Percentiles rank a stretch among this genome's conserved stretches.
Evolutionary conservation across 768 basidiomycete species (phyloP).

Genomic region (Suillus subluteus): DNA sequence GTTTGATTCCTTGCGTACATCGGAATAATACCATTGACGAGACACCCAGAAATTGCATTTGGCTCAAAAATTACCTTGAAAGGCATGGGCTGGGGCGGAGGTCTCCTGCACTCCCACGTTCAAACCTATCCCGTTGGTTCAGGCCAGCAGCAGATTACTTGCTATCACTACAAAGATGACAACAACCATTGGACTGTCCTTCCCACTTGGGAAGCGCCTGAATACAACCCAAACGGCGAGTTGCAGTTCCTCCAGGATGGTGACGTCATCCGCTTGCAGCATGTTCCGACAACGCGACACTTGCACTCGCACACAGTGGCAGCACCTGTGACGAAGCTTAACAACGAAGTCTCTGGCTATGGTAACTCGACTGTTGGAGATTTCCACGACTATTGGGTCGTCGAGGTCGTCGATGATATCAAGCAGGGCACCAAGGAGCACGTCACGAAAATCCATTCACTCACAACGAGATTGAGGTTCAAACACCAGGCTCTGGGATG

Average conservation of each 20-base stretch:
- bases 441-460: constrained; percentile 76
- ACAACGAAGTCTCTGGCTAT: constrained; percentile 93
- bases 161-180: constrained; percentile 98
- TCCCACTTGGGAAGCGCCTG: constrained; percentile 78
- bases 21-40: constrained; percentile 8
- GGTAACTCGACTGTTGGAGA: constrained; percentile 92
- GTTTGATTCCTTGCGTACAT: constrained; percentile 19
- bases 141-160: constrained; percentile 94
- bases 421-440: constrained; percentile 59
- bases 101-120: constrained; percentile 95
- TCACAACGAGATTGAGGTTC: constrained; percentile 90
- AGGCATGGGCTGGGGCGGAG: constrained; percentile 98
- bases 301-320: constrained; percentile 89
- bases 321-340: constrained; percentile 87
- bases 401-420: constrained; percentile 93
- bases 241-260: constrained; percentile 76
- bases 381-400: constrained; percentile 84
- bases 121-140: constrained; percentile 94
- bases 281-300: constrained; percentile 83
- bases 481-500: constrained; percentile 78
- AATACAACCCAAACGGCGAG: constrained; percentile 64
- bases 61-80: constrained; percentile 93
- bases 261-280: constrained; percentile 80
- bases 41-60: constrained; percentile 71
- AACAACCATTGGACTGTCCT: constrained; percentile 92